phyloP scores from a whole-genome alignment of 805 yeast species.

The Wickerhamiella azymoides region DNA sequence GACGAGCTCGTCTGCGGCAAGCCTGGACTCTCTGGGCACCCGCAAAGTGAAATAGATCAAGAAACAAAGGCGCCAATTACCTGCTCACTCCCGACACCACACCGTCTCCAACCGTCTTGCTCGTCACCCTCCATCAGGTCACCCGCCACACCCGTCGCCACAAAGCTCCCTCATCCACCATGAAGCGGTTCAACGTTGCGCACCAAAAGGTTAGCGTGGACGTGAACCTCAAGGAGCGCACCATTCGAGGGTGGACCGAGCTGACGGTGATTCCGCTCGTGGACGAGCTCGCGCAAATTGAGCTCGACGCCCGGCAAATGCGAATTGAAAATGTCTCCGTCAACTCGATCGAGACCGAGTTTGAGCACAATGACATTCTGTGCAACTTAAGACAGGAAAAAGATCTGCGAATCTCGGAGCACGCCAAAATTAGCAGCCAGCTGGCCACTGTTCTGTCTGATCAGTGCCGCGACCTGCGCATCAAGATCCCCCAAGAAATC shows the following conservation, averaged over 20 bases:
- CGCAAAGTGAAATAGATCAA: too few species aligned
- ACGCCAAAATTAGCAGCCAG: constrained; percentile 15
- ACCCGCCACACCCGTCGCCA: not conserved
- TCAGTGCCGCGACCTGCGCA: constrained; percentile 46
- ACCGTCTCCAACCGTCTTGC: too few species aligned
- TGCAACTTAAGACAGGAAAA: constrained; percentile 23
- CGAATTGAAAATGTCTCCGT: constrained; percentile 46
- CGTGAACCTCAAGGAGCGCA: constrained; percentile 52
- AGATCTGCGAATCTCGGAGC: constrained; percentile 20
- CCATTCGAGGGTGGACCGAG: constrained; percentile 64
- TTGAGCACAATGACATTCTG: constrained; percentile 41
- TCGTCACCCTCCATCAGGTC: not conserved
- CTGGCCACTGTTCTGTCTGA: constrained; percentile 31
- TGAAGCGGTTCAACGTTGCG: constrained; percentile 46
- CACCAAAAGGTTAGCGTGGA: constrained; percentile 76
- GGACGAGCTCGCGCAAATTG: constrained; percentile 40
- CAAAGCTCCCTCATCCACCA: not conserved
- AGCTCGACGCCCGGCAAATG: constrained; percentile 65
- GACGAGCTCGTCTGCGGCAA: too few species aligned
- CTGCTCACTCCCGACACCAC: too few species aligned
- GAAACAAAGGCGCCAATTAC: too few species aligned
- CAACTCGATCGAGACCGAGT: constrained; percentile 46
- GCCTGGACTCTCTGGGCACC: too few species aligned
- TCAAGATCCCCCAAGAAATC: constrained; percentile 52
- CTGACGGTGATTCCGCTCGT: constrained; percentile 64